Percentiles rank a stretch among this genome's conserved stretches.
Evolutionary conservation across 2,329 filamentous ascomycete species (phyloP).

Genomic region (Venturiaceae sp.): DNA sequence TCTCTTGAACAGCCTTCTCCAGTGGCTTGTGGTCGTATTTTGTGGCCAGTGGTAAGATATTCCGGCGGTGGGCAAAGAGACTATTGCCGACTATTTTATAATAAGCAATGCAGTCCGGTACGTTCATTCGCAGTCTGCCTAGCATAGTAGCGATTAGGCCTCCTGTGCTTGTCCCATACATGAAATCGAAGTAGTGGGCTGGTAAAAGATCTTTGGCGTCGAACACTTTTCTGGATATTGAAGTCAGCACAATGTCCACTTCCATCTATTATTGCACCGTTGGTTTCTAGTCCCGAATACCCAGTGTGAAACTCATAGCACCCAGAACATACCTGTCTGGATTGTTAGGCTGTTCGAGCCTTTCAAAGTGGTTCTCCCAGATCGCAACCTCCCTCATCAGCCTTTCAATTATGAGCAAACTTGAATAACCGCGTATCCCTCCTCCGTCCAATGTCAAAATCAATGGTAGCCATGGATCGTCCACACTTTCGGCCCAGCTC

Average conservation of each 20-base stretch:
- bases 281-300: too few species aligned
- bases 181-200: conserved; percentile 44
- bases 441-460: conserved; percentile 40
- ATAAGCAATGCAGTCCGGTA: conserved; percentile 36
- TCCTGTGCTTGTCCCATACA: conserved; percentile 43
- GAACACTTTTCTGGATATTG: conserved; percentile 16
- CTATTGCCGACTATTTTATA: conserved; percentile 38
- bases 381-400: conserved; percentile 38
- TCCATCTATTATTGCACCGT: too few species aligned
- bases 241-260: conserved; percentile 9
- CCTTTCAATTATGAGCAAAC: conserved; percentile 36
- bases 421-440: conserved; percentile 41
- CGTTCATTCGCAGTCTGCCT: conserved; percentile 38
- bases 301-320: too few species aligned
- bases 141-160: conserved; percentile 42
- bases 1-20: conserved; percentile 35
- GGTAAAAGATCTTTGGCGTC: conserved; percentile 34
- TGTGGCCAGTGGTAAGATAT: conserved; percentile 34
- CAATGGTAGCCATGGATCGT: conserved; percentile 38
- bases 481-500: conserved; percentile 31
- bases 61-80: conserved; percentile 35
- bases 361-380: conserved; percentile 32
- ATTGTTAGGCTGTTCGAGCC: conserved; percentile 20
- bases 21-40: conserved; percentile 40
- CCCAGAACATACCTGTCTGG: conserved; percentile 5